Evolutionary conservation across 345 rosid species (phyloP).

Genomic region (Arabidopsis suecica): DNA sequence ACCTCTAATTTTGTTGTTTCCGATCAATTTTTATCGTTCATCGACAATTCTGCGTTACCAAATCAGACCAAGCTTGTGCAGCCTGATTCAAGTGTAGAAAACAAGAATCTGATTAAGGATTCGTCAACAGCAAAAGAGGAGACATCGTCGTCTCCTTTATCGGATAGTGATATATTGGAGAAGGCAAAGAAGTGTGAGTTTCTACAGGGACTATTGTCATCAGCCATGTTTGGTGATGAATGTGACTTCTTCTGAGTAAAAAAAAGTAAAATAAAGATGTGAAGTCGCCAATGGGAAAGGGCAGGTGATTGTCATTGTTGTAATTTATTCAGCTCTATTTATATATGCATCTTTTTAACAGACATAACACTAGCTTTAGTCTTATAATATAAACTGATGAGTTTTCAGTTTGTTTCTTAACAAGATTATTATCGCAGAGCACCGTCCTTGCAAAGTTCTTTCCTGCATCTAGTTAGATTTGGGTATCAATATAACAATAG

Average conservation of each 20-base stretch:
- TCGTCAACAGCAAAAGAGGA: background rate
- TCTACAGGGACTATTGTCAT: constrained; percentile 67
- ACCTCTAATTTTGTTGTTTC: constrained; percentile 24
- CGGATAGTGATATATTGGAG: constrained; percentile 63
- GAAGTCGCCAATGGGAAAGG: constrained; percentile 14
- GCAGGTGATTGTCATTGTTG: constrained; percentile 37
- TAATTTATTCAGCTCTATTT: constrained; percentile 25
- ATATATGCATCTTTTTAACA: constrained; percentile 10
- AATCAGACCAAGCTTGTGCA: constrained; percentile 34
- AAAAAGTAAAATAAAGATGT: background rate
- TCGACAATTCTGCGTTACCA: constrained; percentile 33
- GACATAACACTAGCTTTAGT: constrained; percentile 21
- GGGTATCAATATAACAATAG: background rate
- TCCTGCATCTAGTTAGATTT: background rate
- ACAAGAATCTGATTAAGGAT: background rate
- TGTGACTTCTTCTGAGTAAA: constrained; percentile 34
- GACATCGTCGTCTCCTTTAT: constrained; percentile 45
- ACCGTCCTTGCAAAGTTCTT: background rate
- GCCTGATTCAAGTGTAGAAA: constrained; percentile 30
- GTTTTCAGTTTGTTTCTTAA: constrained; percentile 10
- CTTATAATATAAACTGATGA: constrained; percentile 13
- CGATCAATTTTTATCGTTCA: constrained; percentile 35
- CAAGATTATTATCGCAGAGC: background rate
- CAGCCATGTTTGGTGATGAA: constrained; percentile 59
- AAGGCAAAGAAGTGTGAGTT: constrained; percentile 66